A percentile compares a stretch with the other conserved stretches of the same genome.
phyloP scores from a whole-genome alignment of 2,329 filamentous ascomycete genomes.

The Colletotrichum trifolii region DNA sequence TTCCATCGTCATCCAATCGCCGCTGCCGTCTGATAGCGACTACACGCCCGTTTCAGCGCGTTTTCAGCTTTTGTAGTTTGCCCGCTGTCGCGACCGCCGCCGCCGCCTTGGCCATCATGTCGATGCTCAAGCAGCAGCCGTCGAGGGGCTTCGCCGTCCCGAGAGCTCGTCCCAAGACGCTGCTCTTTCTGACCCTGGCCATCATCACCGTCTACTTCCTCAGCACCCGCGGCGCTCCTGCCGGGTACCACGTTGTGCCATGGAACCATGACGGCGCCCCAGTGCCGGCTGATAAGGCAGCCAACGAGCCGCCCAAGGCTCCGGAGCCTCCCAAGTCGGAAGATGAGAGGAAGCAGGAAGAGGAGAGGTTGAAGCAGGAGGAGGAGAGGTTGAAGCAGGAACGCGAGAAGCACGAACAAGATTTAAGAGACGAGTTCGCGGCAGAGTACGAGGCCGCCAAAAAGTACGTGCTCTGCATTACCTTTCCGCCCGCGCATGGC shows the following conservation, averaged over 20 bases:
- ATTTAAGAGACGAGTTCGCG: constrained; percentile 45
- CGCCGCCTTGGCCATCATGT: constrained; percentile 33
- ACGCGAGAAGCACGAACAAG: constrained; percentile 43
- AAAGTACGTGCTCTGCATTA: constrained; percentile 48
- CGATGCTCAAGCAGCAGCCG: constrained; percentile 42
- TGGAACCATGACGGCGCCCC: constrained; percentile 38
- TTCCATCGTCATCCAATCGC: constrained; percentile 12
- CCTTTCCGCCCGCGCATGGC: constrained; percentile 7
- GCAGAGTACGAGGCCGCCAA: constrained; percentile 51
- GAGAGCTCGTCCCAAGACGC: constrained; percentile 53
- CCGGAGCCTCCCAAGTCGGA: constrained; percentile 33
- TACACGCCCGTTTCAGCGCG: background rate
- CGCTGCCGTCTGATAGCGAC: constrained; percentile 16
- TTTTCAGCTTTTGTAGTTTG: background rate
- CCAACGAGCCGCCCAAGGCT: constrained; percentile 8
- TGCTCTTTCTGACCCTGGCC: constrained; percentile 54
- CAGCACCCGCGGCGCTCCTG: constrained; percentile 50
- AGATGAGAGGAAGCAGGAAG: constrained; percentile 32
- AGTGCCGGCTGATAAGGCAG: constrained; percentile 10
- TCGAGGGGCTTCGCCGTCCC: constrained; percentile 40
- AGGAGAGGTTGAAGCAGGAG: constrained; percentile 27
- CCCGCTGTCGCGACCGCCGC: constrained; percentile 11
- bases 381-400: constrained; percentile 24
- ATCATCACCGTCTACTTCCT: constrained; percentile 56
- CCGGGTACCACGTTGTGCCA: constrained; percentile 49